phyloP scores from a whole-genome alignment of 1,139 yeast genomes.

The Saccharomyces hybrid region DNA sequence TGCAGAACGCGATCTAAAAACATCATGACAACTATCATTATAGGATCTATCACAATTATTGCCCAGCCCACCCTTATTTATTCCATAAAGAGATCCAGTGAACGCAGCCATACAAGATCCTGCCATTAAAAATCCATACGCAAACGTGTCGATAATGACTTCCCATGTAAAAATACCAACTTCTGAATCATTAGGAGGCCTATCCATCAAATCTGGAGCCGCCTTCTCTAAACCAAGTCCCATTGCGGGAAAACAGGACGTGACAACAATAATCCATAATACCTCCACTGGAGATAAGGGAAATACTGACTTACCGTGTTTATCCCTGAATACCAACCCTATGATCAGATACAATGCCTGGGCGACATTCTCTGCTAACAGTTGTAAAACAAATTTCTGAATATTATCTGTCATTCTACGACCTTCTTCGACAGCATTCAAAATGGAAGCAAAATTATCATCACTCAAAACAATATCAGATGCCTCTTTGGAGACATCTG shows the following conservation, averaged over 20 bases:
- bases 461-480: constrained; percentile 97
- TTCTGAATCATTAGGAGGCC: constrained; percentile 84
- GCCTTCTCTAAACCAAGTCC: constrained; percentile 96
- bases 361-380: constrained; percentile 91
- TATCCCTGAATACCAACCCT: constrained; percentile 64
- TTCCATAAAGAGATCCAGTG: constrained; percentile 56
- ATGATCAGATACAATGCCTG: constrained; percentile 75
- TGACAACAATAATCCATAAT: constrained; percentile 90
- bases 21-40: constrained; percentile 48
- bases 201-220: constrained; percentile 87
- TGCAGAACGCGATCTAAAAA: constrained; percentile 73
- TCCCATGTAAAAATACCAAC: constrained; percentile 73
- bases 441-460: constrained; percentile 90
- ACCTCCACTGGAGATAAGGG: constrained; percentile 98
- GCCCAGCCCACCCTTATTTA: constrained; percentile 66
- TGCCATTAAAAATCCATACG: constrained; percentile 71
- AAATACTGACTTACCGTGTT: constrained; percentile 56
- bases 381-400: constrained; percentile 89
- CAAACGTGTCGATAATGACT: constrained; percentile 65
- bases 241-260: constrained; percentile 99
- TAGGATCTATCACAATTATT: constrained; percentile 49
- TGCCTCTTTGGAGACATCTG: constrained; percentile 98
- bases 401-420: constrained; percentile 93
- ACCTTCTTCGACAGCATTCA: constrained; percentile 93
- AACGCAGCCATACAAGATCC: constrained; percentile 62